Conservation (phyloP, 352 stramenopile genomes). For the Phytophthora fragariaefolia region DNA sequence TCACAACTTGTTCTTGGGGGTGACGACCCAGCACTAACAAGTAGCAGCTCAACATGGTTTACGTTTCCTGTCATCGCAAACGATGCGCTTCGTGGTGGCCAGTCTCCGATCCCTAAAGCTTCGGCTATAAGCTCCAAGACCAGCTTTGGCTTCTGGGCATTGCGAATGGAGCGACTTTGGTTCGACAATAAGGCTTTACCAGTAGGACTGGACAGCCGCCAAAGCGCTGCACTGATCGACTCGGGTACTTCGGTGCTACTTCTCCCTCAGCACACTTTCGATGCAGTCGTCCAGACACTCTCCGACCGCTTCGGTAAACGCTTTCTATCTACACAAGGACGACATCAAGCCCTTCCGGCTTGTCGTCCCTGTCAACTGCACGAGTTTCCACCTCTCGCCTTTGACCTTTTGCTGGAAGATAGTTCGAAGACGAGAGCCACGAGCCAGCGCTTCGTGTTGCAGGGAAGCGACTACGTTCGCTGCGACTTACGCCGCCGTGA, state of each 20-base stretch:
- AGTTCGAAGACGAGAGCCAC: not conserved
- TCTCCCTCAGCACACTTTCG: constrained; percentile 17
- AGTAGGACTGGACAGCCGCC: not conserved
- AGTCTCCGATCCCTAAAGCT: not conserved
- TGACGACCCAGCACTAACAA: constrained; percentile 13
- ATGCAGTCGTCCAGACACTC: constrained; percentile 17
- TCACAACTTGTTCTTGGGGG: constrained; percentile 27
- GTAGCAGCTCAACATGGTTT: constrained; percentile 9
- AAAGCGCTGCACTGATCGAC: constrained; percentile 21
- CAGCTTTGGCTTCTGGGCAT: constrained; percentile 28
- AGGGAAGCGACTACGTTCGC: constrained; percentile 35
- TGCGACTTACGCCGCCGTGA: constrained; percentile 23
- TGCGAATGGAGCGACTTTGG: constrained; percentile 15
- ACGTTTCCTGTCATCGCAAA: constrained; percentile 24
- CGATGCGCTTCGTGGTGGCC: not conserved
- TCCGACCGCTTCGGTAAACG: constrained; percentile 11
- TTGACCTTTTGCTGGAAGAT: constrained; percentile 14
- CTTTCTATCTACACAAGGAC: not conserved
- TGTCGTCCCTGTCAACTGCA: constrained; percentile 25
- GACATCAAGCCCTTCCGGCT: constrained; percentile 2
- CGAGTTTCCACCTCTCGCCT: constrained; percentile 28
- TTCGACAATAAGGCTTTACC: constrained; percentile 13
- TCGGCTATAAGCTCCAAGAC: not conserved
- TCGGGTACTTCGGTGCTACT: constrained; percentile 31
- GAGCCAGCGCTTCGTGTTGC: constrained; percentile 19